Evolutionary conservation across 2,329 filamentous ascomycete species (phyloP).

Genomic region (Bipolaris victoriae): DNA sequence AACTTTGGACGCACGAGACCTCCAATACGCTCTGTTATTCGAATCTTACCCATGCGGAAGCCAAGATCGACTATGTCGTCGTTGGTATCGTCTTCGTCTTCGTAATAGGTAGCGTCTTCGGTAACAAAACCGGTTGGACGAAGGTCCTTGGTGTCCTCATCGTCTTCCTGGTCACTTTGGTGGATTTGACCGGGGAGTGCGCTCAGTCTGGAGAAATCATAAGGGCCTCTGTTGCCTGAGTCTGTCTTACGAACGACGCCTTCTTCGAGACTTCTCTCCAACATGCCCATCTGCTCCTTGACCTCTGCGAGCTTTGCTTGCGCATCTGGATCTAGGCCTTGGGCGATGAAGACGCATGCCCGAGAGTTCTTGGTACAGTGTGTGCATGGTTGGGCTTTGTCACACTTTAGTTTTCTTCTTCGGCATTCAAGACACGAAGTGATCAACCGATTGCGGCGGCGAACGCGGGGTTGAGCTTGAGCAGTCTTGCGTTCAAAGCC

Average conservation of each 20-base stretch:
- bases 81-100: constrained; percentile 65
- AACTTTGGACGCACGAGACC: constrained; percentile 74
- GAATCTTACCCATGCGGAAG: constrained; percentile 72
- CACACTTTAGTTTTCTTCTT: constrained; percentile 78
- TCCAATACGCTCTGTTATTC: constrained; percentile 75
- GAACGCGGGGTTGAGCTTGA: constrained; percentile 38
- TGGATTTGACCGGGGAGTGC: constrained; percentile 48
- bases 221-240: constrained; percentile 8
- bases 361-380: constrained; percentile 65
- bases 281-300: constrained; percentile 76
- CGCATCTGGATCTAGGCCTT: constrained; percentile 70
- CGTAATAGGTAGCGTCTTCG: constrained; percentile 71
- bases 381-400: constrained; percentile 73
- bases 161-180: constrained; percentile 62
- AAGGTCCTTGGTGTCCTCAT: constrained; percentile 63
- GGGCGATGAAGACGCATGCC: constrained; percentile 68
- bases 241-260: constrained; percentile 63
- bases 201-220: constrained; percentile 6
- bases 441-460: constrained; percentile 48
- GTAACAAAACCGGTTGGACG: constrained; percentile 68
- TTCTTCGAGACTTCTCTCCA: constrained; percentile 72
- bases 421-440: constrained; percentile 56
- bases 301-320: constrained; percentile 75
- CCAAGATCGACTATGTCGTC: constrained; percentile 76
- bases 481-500: constrained; percentile 24